Evolutionary conservation across 306 rosid genomes (phyloP), one percentile per base, ranked within the genome.

Genomic region (Casuarina cunninghamiana): DNA sequence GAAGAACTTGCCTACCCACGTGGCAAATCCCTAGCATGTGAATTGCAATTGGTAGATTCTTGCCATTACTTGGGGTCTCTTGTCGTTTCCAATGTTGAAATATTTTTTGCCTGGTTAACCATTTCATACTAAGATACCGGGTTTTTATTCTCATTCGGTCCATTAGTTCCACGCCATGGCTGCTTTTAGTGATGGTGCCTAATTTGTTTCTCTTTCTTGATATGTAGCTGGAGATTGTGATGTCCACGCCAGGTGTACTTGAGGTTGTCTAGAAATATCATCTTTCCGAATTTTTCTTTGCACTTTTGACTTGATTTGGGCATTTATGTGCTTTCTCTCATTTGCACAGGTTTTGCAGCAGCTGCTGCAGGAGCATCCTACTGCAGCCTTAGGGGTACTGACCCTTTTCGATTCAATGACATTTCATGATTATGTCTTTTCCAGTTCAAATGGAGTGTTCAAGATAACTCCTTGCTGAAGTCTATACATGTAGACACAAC

Each of bases 221-320:
- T 49, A 48, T 88, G 93, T 70, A 92, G 98, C 81, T 94, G 85
- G 97, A 94, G 90, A 89, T 92, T 80, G 97, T 94, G 78, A 72
- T 84, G 86, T 88, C 94, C 15, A 94, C 97, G 21, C 96, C 97
- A 76, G 94, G 94, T 79, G 97, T 92, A 85, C 87, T 94, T 71
- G 92, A 92, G 98, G 98, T 93, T 88, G 92, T 82, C 82, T 75
- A 12, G 35, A 53, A 15, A 26, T 80, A 73, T 19, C 41, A 70
- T 32, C 19, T 71, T 79, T 75, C 41, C 74, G 32, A n/a, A 79
- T 65, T 75, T 71, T 57, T 66, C 51, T 46, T 53, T 80, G 46
- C 78, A 68, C 19, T 74, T 60, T 41, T 10, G 65, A 68, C 68
- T 54, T 53, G 63, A 78, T 54, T 51, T 78, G 71, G 38, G 37